phyloP scores from a whole-genome alignment of 805 yeast species.

The Lipomyces chichibuensis region DNA sequence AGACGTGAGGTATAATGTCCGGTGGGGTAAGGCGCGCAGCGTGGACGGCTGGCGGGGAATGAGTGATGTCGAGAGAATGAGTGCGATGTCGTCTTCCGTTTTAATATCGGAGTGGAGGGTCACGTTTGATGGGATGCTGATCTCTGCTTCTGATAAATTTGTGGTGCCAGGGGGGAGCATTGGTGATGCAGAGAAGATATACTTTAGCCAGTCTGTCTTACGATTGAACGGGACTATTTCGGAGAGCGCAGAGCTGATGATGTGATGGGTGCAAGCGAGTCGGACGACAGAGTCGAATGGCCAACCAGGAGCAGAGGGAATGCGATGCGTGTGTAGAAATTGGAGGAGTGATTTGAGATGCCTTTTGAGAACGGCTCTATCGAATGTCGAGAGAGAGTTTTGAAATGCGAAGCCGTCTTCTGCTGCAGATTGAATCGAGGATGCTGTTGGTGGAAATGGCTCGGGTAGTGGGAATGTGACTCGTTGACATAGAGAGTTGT shows the following conservation, averaged over 20 bases:
- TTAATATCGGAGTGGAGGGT: neutral
- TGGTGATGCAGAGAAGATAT: neutral
- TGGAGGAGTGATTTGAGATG: neutral
- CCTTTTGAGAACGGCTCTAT: neutral
- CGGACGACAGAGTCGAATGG: neutral
- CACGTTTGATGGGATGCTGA: neutral
- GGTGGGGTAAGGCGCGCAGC: neutral
- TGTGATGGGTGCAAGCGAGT: neutral
- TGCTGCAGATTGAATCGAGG: too few species aligned
- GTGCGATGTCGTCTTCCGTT: neutral
- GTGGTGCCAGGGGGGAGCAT: neutral
- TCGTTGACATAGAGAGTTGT: neutral
- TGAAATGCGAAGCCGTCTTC: too few species aligned
- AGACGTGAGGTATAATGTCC: neutral
- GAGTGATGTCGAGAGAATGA: neutral
- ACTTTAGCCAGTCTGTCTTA: neutral
- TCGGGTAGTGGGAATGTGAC: neutral
- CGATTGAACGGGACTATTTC: neutral
- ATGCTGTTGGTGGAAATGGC: neutral
- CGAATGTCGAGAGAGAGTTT: too few species aligned
- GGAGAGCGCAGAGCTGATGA: neutral
- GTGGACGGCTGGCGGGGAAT: neutral
- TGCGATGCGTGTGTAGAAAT: neutral
- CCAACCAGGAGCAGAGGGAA: neutral
- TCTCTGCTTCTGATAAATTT: neutral